phyloP scores from a whole-genome alignment of 371 early-diverging fungal genomes.

The Mortierella sp. region DNA sequence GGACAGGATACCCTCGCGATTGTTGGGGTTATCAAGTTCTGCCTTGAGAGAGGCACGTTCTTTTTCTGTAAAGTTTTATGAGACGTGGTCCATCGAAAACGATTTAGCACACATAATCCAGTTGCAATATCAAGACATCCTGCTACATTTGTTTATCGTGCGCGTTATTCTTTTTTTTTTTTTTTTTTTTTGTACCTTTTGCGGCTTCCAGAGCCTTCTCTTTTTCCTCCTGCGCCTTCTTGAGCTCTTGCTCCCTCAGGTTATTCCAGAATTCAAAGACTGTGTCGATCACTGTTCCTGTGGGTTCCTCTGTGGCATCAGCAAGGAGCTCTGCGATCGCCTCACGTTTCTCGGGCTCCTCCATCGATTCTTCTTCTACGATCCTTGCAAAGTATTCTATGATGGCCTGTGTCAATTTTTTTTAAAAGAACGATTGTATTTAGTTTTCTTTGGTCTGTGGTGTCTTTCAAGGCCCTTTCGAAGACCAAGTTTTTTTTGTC shows the following conservation, averaged over 20 bases:
- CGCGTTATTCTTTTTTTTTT: conserved; percentile 44
- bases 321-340: conserved; percentile 65
- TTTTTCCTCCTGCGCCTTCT: conserved; percentile 55
- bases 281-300: conserved; percentile 24
- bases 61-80: conserved; percentile 29
- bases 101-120: too few species aligned
- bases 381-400: conserved; percentile 68
- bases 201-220: conserved; percentile 58
- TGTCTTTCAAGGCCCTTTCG: too few species aligned
- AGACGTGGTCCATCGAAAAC: too few species aligned
- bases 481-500: too few species aligned
- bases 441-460: too few species aligned
- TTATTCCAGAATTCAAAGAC: conserved; percentile 51
- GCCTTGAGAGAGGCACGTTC: conserved; percentile 31
- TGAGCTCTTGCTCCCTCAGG: conserved; percentile 52
- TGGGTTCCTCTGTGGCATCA: conserved; percentile 58
- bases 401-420: conserved; percentile 46
- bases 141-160: too few species aligned
- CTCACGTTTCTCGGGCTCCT: conserved; percentile 67
- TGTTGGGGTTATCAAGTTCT: conserved; percentile 16
- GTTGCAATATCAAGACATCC: too few species aligned
- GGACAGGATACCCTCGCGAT: conserved; percentile 27
- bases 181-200: conserved; percentile 57
- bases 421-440: background rate
- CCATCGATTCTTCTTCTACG: conserved; percentile 64